Base-by-base conservation (phyloP, 2,329 filamentous ascomycete species). In the Aureobasidium zeae region DNA sequence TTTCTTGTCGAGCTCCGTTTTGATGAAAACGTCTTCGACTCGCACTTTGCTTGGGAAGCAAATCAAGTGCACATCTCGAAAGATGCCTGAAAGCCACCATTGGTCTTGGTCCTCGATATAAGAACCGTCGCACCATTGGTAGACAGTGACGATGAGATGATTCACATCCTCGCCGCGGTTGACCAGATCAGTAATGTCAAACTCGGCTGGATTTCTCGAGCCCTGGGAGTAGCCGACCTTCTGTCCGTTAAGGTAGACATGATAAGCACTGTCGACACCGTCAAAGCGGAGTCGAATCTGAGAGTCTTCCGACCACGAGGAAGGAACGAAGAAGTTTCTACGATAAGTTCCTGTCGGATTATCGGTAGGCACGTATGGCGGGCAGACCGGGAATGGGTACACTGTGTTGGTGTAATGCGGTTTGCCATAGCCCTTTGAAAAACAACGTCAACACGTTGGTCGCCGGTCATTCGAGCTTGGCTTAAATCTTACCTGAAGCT, bases 341-440 rank as follows among this genome's bases (percentile, higher is more conserved):
- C 71, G 63, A 54, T 83, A 83, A 0, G 71, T 74, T 5, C 80
- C 79, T 0, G 76, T 81, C 3, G 77, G 76, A 44, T 83, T 83
- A 37, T 79, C 70, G 0, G 68, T 69, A 0, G 79, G 75, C 2
- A 79, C 71, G 49, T 73, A 62, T 0, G 81, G 81, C 12, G 81
- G 80, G 47, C 73, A 72, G 2, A 79, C 74, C 0, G 77, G 78
- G 46, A 83, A 77, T 0, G 78, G 79, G 48, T 72, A 84, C 38
- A 75, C 68, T 19, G 79, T 69, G 51, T 84, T 85, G 8, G 79
- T 83, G 54, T 85, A 84, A 50, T 79, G 76, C 0, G 81, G 81
- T 38, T 66, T 66, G 10, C 79, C 79, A 54, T 78, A 76, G 19
- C 79, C 80, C 59, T 84, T 76, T 4, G 82, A 63, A n/a, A n/a